phyloP scores from a whole-genome alignment of 768 basidiomycete species.

The Cyclocybe aegerita region DNA sequence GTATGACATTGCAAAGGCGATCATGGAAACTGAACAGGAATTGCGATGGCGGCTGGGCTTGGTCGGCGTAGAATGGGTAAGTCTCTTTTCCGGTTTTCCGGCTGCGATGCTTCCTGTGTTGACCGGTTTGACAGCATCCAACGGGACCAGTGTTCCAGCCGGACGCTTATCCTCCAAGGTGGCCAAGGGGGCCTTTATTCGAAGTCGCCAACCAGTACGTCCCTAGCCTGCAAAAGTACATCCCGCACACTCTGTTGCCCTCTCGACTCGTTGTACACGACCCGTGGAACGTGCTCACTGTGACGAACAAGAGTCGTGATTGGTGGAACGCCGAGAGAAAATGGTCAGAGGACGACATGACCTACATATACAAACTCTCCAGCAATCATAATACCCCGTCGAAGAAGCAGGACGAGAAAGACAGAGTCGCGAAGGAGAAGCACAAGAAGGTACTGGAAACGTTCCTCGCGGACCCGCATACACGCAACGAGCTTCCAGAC shows the following conservation, averaged over 20 bases:
- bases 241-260: conserved; percentile 24
- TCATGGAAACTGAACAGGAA: conserved; percentile 14
- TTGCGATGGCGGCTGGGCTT: neutral
- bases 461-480: conserved; percentile 14
- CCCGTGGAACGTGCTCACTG: conserved; percentile 14
- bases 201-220: neutral
- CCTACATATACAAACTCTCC: conserved; percentile 8
- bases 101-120: neutral
- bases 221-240: conserved; percentile 20
- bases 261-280: conserved; percentile 23
- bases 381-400: neutral
- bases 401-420: conserved; percentile 1
- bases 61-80: conserved; percentile 4
- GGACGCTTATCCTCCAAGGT: conserved; percentile 35
- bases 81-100: neutral
- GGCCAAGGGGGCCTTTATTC: conserved; percentile 40
- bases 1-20: conserved; percentile 24
- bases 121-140: conserved; percentile 9
- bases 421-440: neutral
- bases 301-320: neutral
- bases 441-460: neutral
- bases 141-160: conserved; percentile 26
- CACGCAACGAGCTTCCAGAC: conserved; percentile 3
- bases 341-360: conserved; percentile 5
- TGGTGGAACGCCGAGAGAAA: neutral